These are phyloP conservation scores for Boletus fagicola DNA, from an alignment of 768 basidiomycete species.

Conservation along the genomic window DNA sequence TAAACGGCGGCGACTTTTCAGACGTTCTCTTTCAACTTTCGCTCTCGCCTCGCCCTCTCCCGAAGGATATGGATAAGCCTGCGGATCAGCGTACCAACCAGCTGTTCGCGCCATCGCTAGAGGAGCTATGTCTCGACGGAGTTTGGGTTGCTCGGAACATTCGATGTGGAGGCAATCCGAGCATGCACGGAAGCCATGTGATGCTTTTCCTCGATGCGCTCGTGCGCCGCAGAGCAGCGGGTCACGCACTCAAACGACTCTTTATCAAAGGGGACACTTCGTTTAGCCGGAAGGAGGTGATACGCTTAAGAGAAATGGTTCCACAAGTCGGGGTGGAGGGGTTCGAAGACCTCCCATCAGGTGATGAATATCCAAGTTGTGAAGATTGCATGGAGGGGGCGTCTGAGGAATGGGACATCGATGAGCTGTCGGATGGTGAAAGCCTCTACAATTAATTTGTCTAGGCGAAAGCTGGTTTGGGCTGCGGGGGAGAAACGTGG, in stretches of 20 bases:
- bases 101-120: neutral
- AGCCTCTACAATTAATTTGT: neutral
- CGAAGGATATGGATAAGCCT: neutral
- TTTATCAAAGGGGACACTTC: neutral
- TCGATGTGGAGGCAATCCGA: neutral
- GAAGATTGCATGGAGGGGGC: neutral
- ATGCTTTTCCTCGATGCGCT: neutral
- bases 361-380: too few relatives aligned
- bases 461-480: neutral
- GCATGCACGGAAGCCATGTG: neutral
- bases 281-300: neutral
- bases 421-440: neutral
- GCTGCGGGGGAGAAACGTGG: neutral
- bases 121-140: neutral
- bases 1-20: neutral
- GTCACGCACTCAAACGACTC: neutral
- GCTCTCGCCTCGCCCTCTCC: neutral
- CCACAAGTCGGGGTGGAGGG: neutral
- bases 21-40: neutral
- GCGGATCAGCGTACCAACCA: neutral
- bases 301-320: neutral
- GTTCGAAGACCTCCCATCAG: neutral
- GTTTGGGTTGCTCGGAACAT: neutral
- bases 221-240: neutral
- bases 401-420: neutral